phyloP scores from a whole-genome alignment of 768 basidiomycete species.

The Leccinum fibrillosum region DNA sequence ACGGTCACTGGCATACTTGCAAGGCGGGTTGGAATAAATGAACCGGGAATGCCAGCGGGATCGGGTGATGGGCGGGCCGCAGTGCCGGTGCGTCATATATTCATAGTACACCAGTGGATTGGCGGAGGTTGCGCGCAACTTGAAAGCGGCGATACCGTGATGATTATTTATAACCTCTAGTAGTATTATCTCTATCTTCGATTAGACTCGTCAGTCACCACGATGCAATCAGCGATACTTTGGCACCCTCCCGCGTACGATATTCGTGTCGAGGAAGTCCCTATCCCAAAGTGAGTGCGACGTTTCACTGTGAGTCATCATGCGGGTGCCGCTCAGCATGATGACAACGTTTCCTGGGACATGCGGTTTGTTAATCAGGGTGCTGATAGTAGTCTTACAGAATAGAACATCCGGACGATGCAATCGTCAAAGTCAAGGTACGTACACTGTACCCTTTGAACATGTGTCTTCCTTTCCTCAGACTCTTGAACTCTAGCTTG shows the following conservation, averaged over 20 bases:
- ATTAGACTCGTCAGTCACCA: too few species aligned
- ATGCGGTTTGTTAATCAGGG: neutral
- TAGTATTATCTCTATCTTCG: neutral
- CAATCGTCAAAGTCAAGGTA: slow-evolving; percentile 71
- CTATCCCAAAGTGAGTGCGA: slow-evolving; percentile 48
- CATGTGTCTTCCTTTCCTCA: neutral
- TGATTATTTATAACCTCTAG: neutral
- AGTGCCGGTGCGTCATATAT: too few species aligned
- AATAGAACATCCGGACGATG: slow-evolving; percentile 72
- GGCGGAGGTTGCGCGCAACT: too few species aligned
- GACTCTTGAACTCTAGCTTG: slow-evolving; percentile 40
- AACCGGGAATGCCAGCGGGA: too few species aligned
- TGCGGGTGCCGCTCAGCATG: neutral
- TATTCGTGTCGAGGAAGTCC: slow-evolving; percentile 62
- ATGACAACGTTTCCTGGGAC: neutral
- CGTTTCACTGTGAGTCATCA: too few species aligned
- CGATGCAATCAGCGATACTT: slow-evolving; percentile 37
- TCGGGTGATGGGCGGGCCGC: too few species aligned
- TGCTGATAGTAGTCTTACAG: slow-evolving; percentile 31
- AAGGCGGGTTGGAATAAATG: too few species aligned
- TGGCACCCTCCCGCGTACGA: slow-evolving; percentile 70
- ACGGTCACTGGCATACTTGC: too few species aligned
- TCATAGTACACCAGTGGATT: too few species aligned
- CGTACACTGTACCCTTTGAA: slow-evolving; percentile 8
- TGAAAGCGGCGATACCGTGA: neutral